phyloP scores from a whole-genome alignment of 257 asterid genomes.

The Solanum arcanum region DNA sequence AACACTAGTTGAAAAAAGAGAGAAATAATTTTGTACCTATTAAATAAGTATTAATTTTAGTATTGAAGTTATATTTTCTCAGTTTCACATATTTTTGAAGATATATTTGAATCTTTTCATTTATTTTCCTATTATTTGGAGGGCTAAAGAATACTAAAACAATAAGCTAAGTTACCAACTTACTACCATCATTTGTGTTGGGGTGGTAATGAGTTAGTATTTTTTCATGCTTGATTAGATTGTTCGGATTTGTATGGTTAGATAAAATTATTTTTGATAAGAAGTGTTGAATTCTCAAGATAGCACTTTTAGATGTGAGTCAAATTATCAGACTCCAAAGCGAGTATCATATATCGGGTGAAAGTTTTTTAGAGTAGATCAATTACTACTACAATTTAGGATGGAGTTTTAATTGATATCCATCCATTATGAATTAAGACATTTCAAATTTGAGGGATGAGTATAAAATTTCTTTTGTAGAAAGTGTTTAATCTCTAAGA shows the following conservation, averaged over 20 bases:
- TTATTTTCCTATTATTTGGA: too few relatives aligned
- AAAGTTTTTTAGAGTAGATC: not conserved
- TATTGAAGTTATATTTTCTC: not conserved
- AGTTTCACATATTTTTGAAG: not conserved
- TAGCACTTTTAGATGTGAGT: not conserved
- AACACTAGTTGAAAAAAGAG: not conserved
- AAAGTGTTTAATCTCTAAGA: not conserved
- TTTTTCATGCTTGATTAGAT: too few relatives aligned
- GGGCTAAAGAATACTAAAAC: not conserved
- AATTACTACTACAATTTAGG: not conserved
- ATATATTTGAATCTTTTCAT: not conserved
- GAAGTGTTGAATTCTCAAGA: too few relatives aligned
- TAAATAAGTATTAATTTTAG: not conserved
- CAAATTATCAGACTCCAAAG: not conserved
- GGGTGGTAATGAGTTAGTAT: too few relatives aligned
- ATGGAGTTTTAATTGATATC: not conserved
- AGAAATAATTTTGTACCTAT: not conserved
- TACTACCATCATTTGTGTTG: too few relatives aligned
- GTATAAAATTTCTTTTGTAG: not conserved
- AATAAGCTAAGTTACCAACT: not conserved
- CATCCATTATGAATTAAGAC: not conserved
- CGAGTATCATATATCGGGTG: not conserved
- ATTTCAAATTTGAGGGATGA: too few relatives aligned
- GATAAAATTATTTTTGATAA: too few relatives aligned
- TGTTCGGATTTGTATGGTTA: too few relatives aligned